These are phyloP conservation scores for Pyrrhoderma lamaoense DNA, from an alignment of 1,284 basidiomycete genomes.

Conservation along the genomic window DNA sequence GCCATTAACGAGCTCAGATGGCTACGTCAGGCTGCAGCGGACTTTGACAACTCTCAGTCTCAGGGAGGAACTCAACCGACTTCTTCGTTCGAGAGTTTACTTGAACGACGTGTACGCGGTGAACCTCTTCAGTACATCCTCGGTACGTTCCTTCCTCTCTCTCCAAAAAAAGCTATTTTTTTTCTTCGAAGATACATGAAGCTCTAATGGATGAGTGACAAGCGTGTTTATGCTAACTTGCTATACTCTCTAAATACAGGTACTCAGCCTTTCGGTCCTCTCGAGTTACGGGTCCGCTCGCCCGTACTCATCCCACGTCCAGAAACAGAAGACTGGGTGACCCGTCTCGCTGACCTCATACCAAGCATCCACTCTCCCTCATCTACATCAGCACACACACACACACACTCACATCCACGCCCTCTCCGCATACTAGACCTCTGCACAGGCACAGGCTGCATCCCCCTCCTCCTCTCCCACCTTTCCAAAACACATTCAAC, in stretches of 20 bases:
- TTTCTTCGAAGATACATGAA: no score
- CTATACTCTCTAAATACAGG: constrained; percentile 39
- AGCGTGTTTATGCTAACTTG: no score
- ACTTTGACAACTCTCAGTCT: no score
- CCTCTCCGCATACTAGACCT: constrained; percentile 70
- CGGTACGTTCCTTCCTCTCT: constrained; percentile 37
- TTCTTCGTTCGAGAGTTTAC: constrained; percentile 48
- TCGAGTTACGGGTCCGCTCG: constrained; percentile 60
- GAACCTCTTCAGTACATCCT: constrained; percentile 91
- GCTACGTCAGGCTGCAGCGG: constrained; percentile 46
- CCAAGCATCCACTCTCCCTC: no score
- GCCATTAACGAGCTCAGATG: constrained; percentile 54
- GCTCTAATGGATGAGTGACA: no score
- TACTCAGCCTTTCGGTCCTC: constrained; percentile 80
- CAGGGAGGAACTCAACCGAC: constrained; percentile 17
- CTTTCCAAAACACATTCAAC: constrained; percentile 45
- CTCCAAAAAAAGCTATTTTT: constrained; percentile 12
- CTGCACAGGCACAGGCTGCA: constrained; percentile 86
- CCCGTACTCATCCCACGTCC: constrained; percentile 88
- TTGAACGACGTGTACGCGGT: constrained; percentile 49
- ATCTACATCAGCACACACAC: no score
- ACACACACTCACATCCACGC: constrained; percentile 29
- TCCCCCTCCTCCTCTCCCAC: constrained; percentile 72
- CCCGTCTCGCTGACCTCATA: constrained; percentile 43
- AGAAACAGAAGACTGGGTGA: constrained; percentile 82